Base-by-base conservation (phyloP, 2,329 filamentous ascomycete genomes). In the Clarireedia monteithiana region DNA sequence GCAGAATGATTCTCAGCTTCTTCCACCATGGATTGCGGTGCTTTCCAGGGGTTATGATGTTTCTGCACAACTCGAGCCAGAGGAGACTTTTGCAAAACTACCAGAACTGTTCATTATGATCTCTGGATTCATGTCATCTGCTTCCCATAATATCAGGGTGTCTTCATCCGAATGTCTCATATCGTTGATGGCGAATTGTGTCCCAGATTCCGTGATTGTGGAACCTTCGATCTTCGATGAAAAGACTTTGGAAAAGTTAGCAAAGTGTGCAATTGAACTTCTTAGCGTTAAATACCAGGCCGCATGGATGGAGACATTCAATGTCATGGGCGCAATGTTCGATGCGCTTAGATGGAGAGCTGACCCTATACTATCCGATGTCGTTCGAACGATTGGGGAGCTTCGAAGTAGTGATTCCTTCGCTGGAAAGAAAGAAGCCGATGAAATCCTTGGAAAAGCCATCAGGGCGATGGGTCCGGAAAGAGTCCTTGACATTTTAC, bases 11-110 rank as follows among this genome's bases (percentile, higher is more conserved):
- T 92, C 91, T 2, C 92, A 96, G 71, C 81, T 99, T 34, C 82
- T 97, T 3, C 94, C 94, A 1, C 89, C 94, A 0, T 99, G 94
- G 94, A 90, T 99, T 64, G 94, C 94, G 12, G 94, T 99, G 55
- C 73, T 99, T 23, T 96, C 92, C 12, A 80, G 94, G 70, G 94
- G 91, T 6, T 97, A 96, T 71, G 91, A 96, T 69, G 91, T 97
- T 5, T 89, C 90, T 5, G 87, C 91, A 1, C 90, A 96, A 68
- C 80, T 96, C 52, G 86, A 89, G 63, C 86, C 91, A 2, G 87
- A 95, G 55, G 91, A 96, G 55, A 96, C 91, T 0, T 97, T 97
- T 68, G 83, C 88, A 68, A 95, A 94, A 65, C 75, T 99, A 3
- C 91, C 94, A 0, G 86, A 88, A 30, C 76, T 97, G 0, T 96